phyloP scores from a whole-genome alignment of 176 grass and related monocot species.

The sorghum (Sorghum bicolor) region DNA sequence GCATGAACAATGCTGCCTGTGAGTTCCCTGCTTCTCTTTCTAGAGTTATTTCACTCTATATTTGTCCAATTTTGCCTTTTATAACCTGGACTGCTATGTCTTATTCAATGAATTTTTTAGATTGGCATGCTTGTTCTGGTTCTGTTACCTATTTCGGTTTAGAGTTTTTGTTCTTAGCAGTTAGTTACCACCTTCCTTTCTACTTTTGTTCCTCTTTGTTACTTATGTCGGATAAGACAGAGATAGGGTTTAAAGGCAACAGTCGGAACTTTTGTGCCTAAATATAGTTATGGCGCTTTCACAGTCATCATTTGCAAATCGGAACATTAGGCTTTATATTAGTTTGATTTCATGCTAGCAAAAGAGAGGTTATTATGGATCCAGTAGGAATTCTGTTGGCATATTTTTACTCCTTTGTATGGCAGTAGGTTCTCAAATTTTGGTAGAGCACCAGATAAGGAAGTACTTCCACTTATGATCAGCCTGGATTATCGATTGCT shows the following conservation, averaged over 20 bases:
- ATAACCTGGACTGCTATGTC: background rate
- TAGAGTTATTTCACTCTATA: constrained; percentile 1
- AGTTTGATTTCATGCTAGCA: background rate
- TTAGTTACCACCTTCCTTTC: background rate
- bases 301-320: background rate
- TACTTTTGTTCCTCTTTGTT: constrained; percentile 4
- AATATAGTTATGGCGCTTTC: background rate
- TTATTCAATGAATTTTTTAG: background rate
- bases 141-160: background rate
- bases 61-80: constrained; percentile 29
- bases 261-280: background rate
- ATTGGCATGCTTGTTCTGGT: background rate
- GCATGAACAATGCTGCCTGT: constrained; percentile 61
- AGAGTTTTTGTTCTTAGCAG: background rate
- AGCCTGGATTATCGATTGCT: background rate
- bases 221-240: background rate
- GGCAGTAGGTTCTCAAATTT: background rate
- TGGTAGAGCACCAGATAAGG: background rate
- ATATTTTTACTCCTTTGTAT: background rate
- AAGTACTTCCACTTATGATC: background rate
- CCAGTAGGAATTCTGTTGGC: background rate
- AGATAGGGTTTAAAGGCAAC: constrained; percentile 10
- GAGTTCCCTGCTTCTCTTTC: constrained; percentile 36
- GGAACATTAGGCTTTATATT: background rate
- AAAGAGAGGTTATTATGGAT: background rate